phyloP scores from a whole-genome alignment of 1,139 yeast genomes.

The Candida albicans region DNA sequence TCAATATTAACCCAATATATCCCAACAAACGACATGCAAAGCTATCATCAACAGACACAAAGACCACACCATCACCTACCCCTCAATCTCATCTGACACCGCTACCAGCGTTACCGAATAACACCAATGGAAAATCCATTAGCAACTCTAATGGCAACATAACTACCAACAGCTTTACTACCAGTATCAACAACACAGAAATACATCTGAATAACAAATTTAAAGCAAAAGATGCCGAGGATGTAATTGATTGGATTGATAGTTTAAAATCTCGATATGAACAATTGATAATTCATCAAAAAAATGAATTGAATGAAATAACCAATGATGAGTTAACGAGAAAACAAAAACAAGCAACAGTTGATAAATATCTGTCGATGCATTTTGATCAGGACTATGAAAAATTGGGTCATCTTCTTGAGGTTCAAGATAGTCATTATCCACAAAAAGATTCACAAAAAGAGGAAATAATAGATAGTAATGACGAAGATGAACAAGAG shows the following conservation, averaged over 20 bases:
- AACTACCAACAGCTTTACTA: not conserved
- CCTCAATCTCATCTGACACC: constrained; percentile 3
- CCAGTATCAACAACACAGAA: not conserved
- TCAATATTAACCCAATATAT: constrained; percentile 12
- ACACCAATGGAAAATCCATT: not conserved
- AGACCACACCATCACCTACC: not conserved
- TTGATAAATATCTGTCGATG: constrained; percentile 26
- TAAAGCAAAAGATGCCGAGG: constrained; percentile 22
- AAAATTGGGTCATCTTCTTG: constrained; percentile 29
- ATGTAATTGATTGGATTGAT: constrained; percentile 54
- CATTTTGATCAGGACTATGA: constrained; percentile 43
- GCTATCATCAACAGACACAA: not conserved
- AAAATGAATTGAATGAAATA: constrained; percentile 26
- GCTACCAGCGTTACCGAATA: not conserved
- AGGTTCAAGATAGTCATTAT: constrained; percentile 21
- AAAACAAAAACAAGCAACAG: constrained; percentile 11
- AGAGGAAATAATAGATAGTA: constrained; percentile 1
- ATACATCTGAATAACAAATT: not conserved
- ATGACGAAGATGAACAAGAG: constrained; percentile 9
- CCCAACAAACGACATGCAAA: not conserved
- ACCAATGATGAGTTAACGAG: constrained; percentile 2
- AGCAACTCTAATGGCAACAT: not conserved
- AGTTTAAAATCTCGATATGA: constrained; percentile 39
- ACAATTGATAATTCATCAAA: constrained; percentile 34
- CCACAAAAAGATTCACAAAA: constrained; percentile 1